phyloP scores from a whole-genome alignment of 345 rosid species.

The Heritiera littoralis region DNA sequence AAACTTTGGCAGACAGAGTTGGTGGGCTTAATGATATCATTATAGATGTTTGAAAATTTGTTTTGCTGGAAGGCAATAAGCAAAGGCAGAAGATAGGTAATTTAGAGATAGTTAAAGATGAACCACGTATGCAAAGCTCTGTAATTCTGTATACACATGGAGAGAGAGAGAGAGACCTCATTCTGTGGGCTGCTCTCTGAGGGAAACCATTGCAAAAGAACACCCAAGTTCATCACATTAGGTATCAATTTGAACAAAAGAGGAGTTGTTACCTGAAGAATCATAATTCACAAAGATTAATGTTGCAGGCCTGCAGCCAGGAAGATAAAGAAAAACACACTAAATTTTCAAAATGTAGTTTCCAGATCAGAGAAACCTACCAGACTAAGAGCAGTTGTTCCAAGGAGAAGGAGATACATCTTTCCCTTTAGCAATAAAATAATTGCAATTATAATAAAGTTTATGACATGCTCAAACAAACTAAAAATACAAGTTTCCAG shows the following conservation, averaged over 20 bases:
- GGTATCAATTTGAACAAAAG: slow-evolving; percentile 88
- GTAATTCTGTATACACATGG: neutral
- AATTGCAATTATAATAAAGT: neutral
- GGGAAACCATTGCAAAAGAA: slow-evolving; percentile 86
- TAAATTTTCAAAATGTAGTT: slow-evolving; percentile 7
- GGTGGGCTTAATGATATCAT: neutral
- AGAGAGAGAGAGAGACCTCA: slow-evolving; percentile 13
- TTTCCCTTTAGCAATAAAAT: slow-evolving; percentile 63
- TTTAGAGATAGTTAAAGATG: neutral
- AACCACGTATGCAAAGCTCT: neutral
- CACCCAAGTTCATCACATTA: slow-evolving; percentile 76
- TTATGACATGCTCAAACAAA: neutral
- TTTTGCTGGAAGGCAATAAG: neutral
- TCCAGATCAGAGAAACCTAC: slow-evolving; percentile 40
- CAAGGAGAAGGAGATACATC: slow-evolving; percentile 96
- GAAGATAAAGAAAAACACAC: neutral
- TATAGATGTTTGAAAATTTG: neutral
- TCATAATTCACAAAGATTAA: slow-evolving; percentile 22
- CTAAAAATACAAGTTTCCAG: too few relatives aligned
- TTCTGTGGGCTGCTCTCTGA: slow-evolving; percentile 48
- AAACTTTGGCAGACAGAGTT: neutral
- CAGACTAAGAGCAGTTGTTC: slow-evolving; percentile 95
- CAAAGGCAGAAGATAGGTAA: neutral
- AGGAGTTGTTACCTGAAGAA: slow-evolving; percentile 83
- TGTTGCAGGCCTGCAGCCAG: slow-evolving; percentile 2